phyloP scores from a whole-genome alignment of 2,329 filamentous ascomycete species.

The Fusarium chlamydosporum region DNA sequence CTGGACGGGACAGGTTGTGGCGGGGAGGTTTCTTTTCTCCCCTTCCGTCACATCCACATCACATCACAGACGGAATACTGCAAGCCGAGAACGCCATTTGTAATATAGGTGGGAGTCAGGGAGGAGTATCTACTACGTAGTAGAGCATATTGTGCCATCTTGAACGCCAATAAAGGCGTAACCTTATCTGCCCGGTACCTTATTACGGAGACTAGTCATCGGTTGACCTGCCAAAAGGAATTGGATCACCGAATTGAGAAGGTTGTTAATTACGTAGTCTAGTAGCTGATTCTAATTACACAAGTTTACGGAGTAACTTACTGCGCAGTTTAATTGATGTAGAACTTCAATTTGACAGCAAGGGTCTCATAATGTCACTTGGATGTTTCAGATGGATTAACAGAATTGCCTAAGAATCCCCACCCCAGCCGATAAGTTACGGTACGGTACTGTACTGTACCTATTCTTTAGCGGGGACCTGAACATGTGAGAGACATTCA shows the following conservation, averaged over 20 bases:
- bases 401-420: conserved; percentile 5
- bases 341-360: background rate
- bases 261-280: background rate
- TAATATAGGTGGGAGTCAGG: background rate
- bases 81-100: too few species aligned
- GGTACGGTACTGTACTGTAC: too few species aligned
- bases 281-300: background rate
- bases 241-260: background rate
- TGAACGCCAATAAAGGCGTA: background rate
- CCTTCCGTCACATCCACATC: background rate
- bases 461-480: conserved; percentile 16
- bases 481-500: background rate
- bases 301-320: too few species aligned
- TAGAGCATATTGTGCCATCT: background rate
- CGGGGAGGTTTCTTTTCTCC: conserved; percentile 7
- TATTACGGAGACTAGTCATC: background rate
- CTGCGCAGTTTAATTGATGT: conserved; percentile 3
- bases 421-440: background rate
- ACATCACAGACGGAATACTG: too few species aligned
- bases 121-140: too few species aligned
- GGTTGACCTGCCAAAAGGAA: conserved; percentile 1
- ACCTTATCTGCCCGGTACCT: background rate
- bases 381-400: conserved; percentile 35
- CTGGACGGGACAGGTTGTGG: conserved; percentile 1
- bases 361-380: conserved; percentile 26